Conservation (phyloP, 768 basidiomycete genomes). For the Gymnopilus dilepis region DNA sequence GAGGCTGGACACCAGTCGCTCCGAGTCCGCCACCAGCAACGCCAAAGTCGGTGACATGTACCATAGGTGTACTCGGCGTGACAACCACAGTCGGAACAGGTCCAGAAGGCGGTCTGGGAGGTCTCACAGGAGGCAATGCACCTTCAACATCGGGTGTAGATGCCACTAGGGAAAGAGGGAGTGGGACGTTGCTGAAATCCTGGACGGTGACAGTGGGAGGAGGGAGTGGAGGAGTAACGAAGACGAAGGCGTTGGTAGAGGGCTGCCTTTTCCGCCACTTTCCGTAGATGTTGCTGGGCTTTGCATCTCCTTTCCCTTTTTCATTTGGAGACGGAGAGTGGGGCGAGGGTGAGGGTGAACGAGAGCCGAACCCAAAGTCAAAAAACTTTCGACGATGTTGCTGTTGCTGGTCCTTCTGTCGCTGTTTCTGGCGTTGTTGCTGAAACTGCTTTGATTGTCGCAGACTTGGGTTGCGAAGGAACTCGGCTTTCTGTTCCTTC, state of each 20-base stretch:
- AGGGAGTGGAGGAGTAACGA: not conserved
- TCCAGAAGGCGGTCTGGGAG: constrained; percentile 19
- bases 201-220: constrained; percentile 14
- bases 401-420: not conserved
- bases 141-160: no score
- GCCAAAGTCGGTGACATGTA: no score
- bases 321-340: no score
- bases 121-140: constrained; percentile 13
- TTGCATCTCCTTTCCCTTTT: no score
- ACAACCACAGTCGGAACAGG: constrained; percentile 28
- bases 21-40: no score
- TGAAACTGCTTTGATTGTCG: constrained; percentile 13
- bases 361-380: not conserved
- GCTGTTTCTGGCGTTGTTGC: no score
- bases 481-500: constrained; percentile 22
- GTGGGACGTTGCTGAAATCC: constrained; percentile 15
- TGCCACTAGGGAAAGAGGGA: not conserved
- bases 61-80: no score
- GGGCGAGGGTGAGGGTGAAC: not conserved
- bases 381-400: not conserved
- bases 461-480: constrained; percentile 26
- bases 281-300: not conserved
- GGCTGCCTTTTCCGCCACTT: constrained; percentile 8
- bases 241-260: not conserved
- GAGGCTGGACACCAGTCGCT: no score